phyloP scores from a whole-genome alignment of 306 rosid species.

The Gastrolobium villosum region DNA sequence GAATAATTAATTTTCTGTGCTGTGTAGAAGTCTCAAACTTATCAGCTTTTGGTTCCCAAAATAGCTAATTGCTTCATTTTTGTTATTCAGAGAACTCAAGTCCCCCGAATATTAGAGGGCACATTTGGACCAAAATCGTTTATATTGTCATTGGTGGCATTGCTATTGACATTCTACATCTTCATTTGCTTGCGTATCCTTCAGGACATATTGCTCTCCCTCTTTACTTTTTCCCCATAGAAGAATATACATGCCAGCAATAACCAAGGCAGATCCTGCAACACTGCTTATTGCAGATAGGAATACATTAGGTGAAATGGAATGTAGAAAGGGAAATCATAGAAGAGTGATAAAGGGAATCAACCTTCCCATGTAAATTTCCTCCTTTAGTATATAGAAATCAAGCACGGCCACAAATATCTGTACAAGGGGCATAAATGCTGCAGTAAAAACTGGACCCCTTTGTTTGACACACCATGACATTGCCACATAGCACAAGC shows the following conservation, averaged over 20 bases:
- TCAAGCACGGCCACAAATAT: conserved; percentile 76
- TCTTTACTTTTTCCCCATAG: conserved; percentile 82
- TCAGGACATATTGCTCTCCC: conserved; percentile 43
- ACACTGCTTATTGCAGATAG: conserved; percentile 60
- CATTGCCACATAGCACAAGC: conserved; percentile 92
- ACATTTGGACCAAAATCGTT: conserved; percentile 25
- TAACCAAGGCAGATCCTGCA: conserved; percentile 77
- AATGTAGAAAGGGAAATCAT: conserved; percentile 1
- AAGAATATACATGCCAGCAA: conserved; percentile 83
- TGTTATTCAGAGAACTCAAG: conserved; percentile 12
- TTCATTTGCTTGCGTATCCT: conserved; percentile 58
- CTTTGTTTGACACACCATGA: conserved; percentile 90
- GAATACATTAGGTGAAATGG: conserved; percentile 39
- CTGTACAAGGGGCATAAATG: conserved; percentile 80
- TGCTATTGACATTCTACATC: conserved; percentile 53
- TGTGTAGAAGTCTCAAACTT: not conserved
- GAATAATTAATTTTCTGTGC: conserved; percentile 6
- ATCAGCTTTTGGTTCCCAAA: not conserved
- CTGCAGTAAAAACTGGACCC: conserved; percentile 89
- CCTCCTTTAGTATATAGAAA: conserved; percentile 72
- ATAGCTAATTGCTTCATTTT: not conserved
- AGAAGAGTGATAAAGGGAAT: conserved; percentile 37
- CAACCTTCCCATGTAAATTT: conserved; percentile 86
- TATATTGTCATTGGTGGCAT: conserved; percentile 31
- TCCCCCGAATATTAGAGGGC: not conserved